Conservation (phyloP, 495 filamentous ascomycete genomes). For the Xylaria cubensis region DNA sequence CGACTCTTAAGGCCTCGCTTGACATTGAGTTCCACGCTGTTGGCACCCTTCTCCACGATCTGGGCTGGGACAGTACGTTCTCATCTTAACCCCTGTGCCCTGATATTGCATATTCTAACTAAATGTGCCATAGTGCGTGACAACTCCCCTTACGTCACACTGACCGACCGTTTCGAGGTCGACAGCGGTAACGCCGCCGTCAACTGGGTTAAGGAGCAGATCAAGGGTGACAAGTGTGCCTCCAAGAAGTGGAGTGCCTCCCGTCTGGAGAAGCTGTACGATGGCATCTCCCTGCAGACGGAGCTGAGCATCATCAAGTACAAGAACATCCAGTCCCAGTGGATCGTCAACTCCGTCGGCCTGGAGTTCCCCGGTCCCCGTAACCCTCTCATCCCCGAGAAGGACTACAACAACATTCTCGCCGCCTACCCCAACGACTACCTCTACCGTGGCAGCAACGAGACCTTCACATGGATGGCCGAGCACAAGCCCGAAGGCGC, state of each 20-base stretch:
- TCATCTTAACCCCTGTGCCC: neutral
- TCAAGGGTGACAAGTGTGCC: conserved; percentile 33
- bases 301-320: conserved; percentile 43
- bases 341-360: conserved; percentile 40
- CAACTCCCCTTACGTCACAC: conserved; percentile 21
- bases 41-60: conserved; percentile 45
- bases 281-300: conserved; percentile 51
- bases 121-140: neutral
- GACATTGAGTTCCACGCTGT: conserved; percentile 47
- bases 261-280: conserved; percentile 51
- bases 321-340: conserved; percentile 47
- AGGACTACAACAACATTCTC: conserved; percentile 44
- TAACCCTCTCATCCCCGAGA: conserved; percentile 37
- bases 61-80: conserved; percentile 38
- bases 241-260: conserved; percentile 43
- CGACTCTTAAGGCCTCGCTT: conserved; percentile 19
- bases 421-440: conserved; percentile 46
- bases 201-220: conserved; percentile 40
- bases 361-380: conserved; percentile 47
- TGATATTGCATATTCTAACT: neutral
- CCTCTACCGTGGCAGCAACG: conserved; percentile 35
- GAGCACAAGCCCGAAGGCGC: conserved; percentile 30
- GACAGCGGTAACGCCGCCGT: conserved; percentile 48
- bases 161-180: conserved; percentile 46
- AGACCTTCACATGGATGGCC: conserved; percentile 36